Evolutionary conservation across 2,329 filamentous ascomycete species (phyloP), one percentile per base, ranked within the genome.

Genomic region (Incumbomyces lentus): DNA sequence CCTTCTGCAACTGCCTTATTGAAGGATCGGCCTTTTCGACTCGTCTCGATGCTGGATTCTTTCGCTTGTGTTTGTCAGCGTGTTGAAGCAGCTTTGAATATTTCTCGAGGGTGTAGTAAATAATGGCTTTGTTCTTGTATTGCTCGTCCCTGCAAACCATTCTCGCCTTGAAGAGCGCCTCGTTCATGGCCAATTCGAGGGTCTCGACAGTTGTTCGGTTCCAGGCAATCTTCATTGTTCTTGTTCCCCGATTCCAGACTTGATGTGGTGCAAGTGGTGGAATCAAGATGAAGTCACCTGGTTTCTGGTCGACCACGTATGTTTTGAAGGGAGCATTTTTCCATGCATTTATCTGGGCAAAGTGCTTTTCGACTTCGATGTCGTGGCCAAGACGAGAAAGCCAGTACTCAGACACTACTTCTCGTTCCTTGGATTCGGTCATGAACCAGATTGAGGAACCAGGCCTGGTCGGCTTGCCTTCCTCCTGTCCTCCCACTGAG

Each of bases 371-470:
- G 14, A 96, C 86, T 60, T 96, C 90, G 50, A 96, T 89, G 58
- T 98, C 90, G 60, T 98, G 92, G 1, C 92, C 92, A 4, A 98
- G 74, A 64, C 87, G 85, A 1, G 88, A 94, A 40, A 93, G 70
- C 70, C 93, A 98, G 63, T 95, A 96, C 59, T 96, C 90, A 0
- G 88, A 82, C 2, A 96, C 88, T 3, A 90, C 74, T 51, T 89
- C 82, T 1, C 92, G 81, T 59, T 98, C 92, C 58, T 92, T 93
- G 31, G 82, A 88, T 62, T 95, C 88, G 0, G 92, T 96, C 92
- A 98, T 96, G 62, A 96, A 95, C 92, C 92, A 98, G 32, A 98
- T 78, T 0, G 92, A 95, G 46, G 86, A 94, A 1, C 92, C 92
- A 1, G 84, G 78, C 52, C 81, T 85, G 37, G 78, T 78, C 0